Percentiles rank a stretch among this genome's conserved stretches.
Evolutionary conservation across 805 yeast species (phyloP).

Genomic region (Clavispora vitiphila): DNA sequence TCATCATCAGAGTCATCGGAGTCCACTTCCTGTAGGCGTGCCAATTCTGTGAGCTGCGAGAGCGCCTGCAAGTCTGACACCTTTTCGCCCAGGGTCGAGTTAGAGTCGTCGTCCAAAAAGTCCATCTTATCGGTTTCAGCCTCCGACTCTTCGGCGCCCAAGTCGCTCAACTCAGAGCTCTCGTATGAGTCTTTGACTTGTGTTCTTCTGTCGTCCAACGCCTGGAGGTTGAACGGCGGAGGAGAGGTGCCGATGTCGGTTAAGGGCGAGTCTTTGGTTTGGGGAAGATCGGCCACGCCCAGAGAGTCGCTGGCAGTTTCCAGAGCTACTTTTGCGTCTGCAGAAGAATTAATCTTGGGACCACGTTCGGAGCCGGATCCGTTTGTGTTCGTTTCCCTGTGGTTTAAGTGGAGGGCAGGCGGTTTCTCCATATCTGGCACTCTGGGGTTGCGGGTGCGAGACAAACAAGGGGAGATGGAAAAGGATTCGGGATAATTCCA

Average conservation of each 20-base stretch:
- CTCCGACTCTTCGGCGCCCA: constrained; percentile 66
- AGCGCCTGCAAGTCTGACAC: constrained; percentile 34
- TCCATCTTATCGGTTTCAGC: constrained; percentile 91
- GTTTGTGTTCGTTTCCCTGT: background rate
- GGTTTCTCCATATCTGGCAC: background rate
- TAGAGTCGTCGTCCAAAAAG: constrained; percentile 33
- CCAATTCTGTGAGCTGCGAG: constrained; percentile 40
- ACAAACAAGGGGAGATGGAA: background rate
- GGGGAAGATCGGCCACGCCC: background rate
- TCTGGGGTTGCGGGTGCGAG: background rate
- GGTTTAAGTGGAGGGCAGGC: background rate
- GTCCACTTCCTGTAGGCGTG: constrained; percentile 34
- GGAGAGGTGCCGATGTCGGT: constrained; percentile 40
- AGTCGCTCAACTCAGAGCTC: constrained; percentile 44
- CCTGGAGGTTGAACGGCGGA: constrained; percentile 28
- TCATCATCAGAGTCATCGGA: constrained; percentile 25
- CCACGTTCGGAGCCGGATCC: background rate
- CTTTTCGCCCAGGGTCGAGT: constrained; percentile 16
- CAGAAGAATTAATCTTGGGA: background rate
- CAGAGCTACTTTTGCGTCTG: background rate
- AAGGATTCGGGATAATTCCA: background rate
- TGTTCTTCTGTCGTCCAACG: constrained; percentile 8
- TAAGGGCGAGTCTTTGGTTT: constrained; percentile 31
- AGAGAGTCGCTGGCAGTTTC: background rate
- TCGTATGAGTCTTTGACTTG: constrained; percentile 25